phyloP scores from a whole-genome alignment of 495 filamentous ascomycete genomes.

The Penicillium diatomitis region DNA sequence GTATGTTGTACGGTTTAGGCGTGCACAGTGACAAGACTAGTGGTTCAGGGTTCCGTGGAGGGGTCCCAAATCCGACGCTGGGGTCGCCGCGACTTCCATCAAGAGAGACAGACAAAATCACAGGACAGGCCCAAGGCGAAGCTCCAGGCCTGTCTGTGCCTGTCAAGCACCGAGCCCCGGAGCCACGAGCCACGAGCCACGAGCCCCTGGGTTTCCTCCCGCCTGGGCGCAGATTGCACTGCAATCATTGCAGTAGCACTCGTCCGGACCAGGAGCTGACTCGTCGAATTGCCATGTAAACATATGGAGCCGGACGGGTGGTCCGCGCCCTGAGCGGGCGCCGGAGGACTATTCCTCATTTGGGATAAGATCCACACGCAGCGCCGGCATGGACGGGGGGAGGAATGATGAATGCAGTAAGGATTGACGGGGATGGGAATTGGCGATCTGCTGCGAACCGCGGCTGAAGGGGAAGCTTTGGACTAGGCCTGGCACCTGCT shows the following conservation, averaged over 20 bases:
- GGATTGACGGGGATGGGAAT: conserved; percentile 12
- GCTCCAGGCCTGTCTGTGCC: no score
- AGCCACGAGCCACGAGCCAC: no score
- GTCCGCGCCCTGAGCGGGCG: not conserved
- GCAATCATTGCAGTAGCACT: no score
- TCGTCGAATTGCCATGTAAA: no score
- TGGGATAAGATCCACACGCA: conserved; percentile 10
- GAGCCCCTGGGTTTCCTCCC: no score
- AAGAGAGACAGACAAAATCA: no score
- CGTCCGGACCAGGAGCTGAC: not conserved
- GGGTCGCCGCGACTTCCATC: no score
- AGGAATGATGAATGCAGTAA: not conserved
- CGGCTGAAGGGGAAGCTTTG: conserved; percentile 6
- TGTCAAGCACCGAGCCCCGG: no score
- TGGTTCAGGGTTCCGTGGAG: not conserved
- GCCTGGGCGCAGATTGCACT: no score
- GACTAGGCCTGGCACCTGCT: not conserved
- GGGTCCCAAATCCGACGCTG: no score
- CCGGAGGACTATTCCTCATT: conserved; percentile 15
- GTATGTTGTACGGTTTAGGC: not conserved
- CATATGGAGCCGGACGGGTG: no score
- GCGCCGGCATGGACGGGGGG: not conserved
- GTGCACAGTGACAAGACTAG: not conserved
- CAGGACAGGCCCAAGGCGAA: no score
- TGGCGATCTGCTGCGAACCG: conserved; percentile 22